Percentiles rank a stretch among this genome's conserved stretches.
phyloP scores from a whole-genome alignment of 805 yeast genomes.

The Schwanniomyces occidentalis region DNA sequence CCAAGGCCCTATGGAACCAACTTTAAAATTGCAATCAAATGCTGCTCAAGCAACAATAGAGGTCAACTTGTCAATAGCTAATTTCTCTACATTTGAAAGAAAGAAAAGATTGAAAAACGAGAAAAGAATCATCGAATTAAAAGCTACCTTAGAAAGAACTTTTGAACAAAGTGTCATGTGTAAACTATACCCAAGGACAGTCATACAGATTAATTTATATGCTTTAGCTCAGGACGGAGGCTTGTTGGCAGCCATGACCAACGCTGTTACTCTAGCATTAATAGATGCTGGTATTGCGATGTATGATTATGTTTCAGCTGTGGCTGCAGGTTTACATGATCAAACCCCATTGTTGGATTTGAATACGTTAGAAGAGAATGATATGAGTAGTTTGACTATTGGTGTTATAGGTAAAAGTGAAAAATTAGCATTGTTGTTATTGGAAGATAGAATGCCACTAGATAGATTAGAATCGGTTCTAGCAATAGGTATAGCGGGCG shows the following conservation, averaged over 20 bases:
- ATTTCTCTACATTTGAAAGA: conserved; percentile 77
- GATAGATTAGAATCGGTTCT: conserved; percentile 76
- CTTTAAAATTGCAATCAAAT: conserved; percentile 50
- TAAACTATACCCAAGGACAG: conserved; percentile 78
- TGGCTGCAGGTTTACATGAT: conserved; percentile 78
- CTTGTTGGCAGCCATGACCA: conserved; percentile 71
- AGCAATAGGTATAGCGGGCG: conserved; percentile 84
- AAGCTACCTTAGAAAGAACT: conserved; percentile 65
- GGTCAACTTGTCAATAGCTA: conserved; percentile 70
- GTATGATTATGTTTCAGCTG: conserved; percentile 84
- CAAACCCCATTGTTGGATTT: conserved; percentile 77
- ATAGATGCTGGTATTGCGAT: conserved; percentile 95
- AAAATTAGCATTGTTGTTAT: conserved; percentile 69
- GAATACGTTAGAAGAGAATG: conserved; percentile 79
- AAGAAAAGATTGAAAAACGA: conserved; percentile 70
- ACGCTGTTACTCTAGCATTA: conserved; percentile 84
- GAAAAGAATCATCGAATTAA: conserved; percentile 65
- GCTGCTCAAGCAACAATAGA: conserved; percentile 56
- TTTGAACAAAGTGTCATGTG: conserved; percentile 73
- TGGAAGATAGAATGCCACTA: conserved; percentile 83
- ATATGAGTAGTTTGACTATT: conserved; percentile 75
- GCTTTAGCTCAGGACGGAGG: conserved; percentile 93
- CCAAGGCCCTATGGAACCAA: conserved; percentile 88
- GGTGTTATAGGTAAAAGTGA: conserved; percentile 85
- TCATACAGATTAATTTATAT: conserved; percentile 71